A percentile compares a stretch with the other conserved stretches of the same genome.
phyloP scores from a whole-genome alignment of 2,329 filamentous ascomycete genomes.

The Geoglossum cookeanum region DNA sequence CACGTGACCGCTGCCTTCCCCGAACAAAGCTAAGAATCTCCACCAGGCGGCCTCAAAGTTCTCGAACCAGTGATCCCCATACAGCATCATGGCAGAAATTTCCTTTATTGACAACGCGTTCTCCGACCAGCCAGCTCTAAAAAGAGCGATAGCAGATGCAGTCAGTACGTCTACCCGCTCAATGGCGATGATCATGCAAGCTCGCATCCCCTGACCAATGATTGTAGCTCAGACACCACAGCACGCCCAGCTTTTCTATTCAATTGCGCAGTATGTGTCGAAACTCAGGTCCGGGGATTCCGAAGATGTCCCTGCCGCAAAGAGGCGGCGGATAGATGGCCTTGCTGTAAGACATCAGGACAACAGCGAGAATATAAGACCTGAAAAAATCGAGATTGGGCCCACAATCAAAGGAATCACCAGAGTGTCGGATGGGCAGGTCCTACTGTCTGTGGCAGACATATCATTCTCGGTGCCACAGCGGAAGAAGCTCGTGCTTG shows the following conservation, averaged over 20 bases:
- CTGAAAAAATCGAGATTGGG: background rate
- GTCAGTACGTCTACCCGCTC: constrained; percentile 18
- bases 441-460: constrained; percentile 20
- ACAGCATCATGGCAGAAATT: background rate
- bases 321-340: constrained; percentile 2
- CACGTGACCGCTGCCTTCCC: too few relatives aligned
- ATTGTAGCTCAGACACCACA: constrained; percentile 19
- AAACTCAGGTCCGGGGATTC: constrained; percentile 6
- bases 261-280: constrained; percentile 28
- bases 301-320: constrained; percentile 2
- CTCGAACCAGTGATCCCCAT: background rate
- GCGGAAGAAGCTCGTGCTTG: constrained; percentile 42
- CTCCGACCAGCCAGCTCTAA: constrained; percentile 20
- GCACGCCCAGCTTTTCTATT: constrained; percentile 25
- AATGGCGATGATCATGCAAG: constrained; percentile 1
- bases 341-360: background rate
- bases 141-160: constrained; percentile 24
- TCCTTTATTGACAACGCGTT: constrained; percentile 23
- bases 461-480: constrained; percentile 42
- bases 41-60: too few relatives aligned
- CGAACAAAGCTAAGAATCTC: too few relatives aligned
- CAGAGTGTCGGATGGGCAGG: background rate
- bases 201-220: constrained; percentile 2
- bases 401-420: background rate
- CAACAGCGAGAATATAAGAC: background rate